Percentiles rank a stretch among this genome's conserved stretches.
These are phyloP conservation scores for Populus pruinosa DNA, from an alignment of 345 rosid species.

Conservation along the genomic window DNA sequence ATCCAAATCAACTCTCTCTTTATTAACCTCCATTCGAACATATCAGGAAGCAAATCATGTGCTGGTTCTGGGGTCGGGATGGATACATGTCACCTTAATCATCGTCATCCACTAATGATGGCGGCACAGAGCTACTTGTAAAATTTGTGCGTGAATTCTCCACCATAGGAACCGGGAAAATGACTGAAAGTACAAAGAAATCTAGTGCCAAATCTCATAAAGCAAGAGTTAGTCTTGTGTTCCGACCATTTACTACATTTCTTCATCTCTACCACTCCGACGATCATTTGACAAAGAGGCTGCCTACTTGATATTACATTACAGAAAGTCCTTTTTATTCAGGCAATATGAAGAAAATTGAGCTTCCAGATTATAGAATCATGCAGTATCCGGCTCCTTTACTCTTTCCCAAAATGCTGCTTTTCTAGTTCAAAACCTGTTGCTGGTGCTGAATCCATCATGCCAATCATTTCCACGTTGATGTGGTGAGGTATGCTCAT, in stretches of 20 bases:
- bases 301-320: background rate
- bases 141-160: background rate
- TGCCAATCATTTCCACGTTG: conserved; percentile 5
- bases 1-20: background rate
- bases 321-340: background rate
- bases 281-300: background rate
- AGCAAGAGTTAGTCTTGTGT: background rate
- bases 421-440: background rate
- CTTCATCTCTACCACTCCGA: background rate
- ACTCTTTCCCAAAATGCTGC: background rate
- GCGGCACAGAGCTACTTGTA: background rate
- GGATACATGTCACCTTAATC: background rate
- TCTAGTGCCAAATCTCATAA: background rate
- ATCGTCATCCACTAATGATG: background rate
- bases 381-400: no score
- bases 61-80: background rate
- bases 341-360: background rate
- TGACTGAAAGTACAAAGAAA: background rate
- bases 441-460: background rate
- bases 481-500: background rate
- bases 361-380: background rate
- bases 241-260: background rate
- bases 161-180: background rate
- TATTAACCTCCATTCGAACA: background rate
- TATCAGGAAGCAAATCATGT: background rate